A percentile compares a stretch with the other conserved stretches of the same genome.
Evolutionary conservation across 208 protist genomes (phyloP).

Genomic region (Tritrichomonas musculus): DNA sequence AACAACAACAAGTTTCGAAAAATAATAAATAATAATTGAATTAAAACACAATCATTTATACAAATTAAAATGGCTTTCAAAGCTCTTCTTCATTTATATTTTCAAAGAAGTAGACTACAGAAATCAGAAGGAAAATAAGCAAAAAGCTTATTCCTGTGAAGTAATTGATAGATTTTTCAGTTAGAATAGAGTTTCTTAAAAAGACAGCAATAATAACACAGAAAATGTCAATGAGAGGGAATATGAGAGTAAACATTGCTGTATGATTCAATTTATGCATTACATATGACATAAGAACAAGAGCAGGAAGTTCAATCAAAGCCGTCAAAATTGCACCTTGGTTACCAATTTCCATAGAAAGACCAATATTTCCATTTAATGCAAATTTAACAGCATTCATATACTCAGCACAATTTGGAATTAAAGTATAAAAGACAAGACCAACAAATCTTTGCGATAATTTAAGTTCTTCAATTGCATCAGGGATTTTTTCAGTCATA

Average conservation of each 20-base stretch:
- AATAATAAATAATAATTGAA: too few species aligned
- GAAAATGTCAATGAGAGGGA: neutral
- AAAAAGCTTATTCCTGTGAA: neutral
- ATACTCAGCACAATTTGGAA: constrained; percentile 29
- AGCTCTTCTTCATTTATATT: neutral
- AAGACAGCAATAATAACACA: neutral
- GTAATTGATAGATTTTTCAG: neutral
- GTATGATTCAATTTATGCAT: neutral
- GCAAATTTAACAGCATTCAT: constrained; percentile 27
- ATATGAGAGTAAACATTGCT: constrained; percentile 3
- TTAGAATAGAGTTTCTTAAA: constrained; percentile 9
- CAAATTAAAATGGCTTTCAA: too few species aligned
- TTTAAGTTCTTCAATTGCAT: neutral
- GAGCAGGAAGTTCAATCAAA: neutral
- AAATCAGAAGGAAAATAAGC: neutral
- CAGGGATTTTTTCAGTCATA: constrained; percentile 28
- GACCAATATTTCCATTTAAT: constrained; percentile 3
- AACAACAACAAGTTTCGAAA: too few species aligned
- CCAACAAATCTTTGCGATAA: neutral
- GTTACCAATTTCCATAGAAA: constrained; percentile 29
- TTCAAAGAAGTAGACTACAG: constrained; percentile 20
- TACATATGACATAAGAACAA: neutral
- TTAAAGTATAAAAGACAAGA: constrained; percentile 16
- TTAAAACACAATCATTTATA: too few species aligned
- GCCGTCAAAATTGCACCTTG: constrained; percentile 5